These are phyloP conservation scores for Ogataea trehaloabstinens DNA, from an alignment of 805 yeast genomes.

Conservation along the genomic window DNA sequence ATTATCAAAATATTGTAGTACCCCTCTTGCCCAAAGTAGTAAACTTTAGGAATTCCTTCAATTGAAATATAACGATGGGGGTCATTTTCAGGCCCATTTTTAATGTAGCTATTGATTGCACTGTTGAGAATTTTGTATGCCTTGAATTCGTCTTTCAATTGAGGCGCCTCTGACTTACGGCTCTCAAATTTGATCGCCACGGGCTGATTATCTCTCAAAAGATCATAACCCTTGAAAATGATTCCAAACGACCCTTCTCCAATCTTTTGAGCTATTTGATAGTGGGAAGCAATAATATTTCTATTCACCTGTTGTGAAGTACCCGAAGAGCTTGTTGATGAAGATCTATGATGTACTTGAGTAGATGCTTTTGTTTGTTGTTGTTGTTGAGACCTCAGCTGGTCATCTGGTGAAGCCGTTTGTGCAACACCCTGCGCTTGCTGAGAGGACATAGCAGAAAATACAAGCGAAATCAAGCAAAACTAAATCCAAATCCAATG, in stretches of 20 bases:
- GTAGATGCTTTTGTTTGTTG: conserved; percentile 4
- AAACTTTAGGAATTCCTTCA: conserved; percentile 77
- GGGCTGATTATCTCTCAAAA: conserved; percentile 54
- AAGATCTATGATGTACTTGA: conserved; percentile 16
- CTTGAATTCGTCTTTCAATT: conserved; percentile 74
- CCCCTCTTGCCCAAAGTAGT: conserved; percentile 84
- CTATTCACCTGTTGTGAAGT: conserved; percentile 19
- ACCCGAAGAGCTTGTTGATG: conserved; percentile 17
- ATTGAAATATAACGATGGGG: conserved; percentile 26
- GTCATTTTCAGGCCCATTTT: conserved; percentile 25
- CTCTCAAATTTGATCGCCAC: conserved; percentile 85
- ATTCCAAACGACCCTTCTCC: conserved; percentile 90
- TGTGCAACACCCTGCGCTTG: neutral
- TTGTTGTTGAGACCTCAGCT: conserved; percentile 3
- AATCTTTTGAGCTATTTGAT: conserved; percentile 77
- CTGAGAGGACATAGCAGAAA: neutral
- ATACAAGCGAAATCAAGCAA: too few species aligned
- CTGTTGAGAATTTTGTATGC: conserved; percentile 72
- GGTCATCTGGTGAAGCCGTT: neutral
- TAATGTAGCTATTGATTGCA: conserved; percentile 35
- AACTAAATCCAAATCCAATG: too few species aligned
- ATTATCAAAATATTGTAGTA: conserved; percentile 74
- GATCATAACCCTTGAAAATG: conserved; percentile 76
- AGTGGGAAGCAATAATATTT: conserved; percentile 55
- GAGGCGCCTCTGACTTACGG: conserved; percentile 80